A percentile compares a stretch with the other conserved stretches of the same genome.
phyloP scores from a whole-genome alignment of 2,329 filamentous ascomycete genomes.

The Dothiorella sarmentorum region DNA sequence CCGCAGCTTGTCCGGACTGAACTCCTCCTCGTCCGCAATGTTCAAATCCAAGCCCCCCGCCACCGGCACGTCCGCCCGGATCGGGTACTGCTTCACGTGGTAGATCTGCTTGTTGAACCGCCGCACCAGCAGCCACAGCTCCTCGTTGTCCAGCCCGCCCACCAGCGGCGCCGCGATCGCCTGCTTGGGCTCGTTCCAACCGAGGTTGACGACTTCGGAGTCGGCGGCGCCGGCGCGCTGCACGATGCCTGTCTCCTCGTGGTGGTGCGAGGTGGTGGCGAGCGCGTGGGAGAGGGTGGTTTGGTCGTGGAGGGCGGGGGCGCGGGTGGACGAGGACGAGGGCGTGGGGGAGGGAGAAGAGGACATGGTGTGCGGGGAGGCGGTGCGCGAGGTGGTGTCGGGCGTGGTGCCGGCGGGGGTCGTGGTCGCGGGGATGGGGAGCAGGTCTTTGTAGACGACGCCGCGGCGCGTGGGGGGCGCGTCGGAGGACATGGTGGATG shows the following conservation, averaged over 20 bases:
- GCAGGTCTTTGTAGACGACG: conserved; percentile 35
- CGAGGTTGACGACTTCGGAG: conserved; percentile 60
- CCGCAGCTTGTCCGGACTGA: conserved; percentile 78
- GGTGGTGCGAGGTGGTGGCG: conserved; percentile 46
- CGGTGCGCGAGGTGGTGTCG: no score
- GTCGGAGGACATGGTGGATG: neutral
- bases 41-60: conserved; percentile 74
- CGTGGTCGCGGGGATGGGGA: conserved; percentile 30
- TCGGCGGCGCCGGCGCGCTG: conserved; percentile 46
- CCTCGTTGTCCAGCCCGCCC: conserved; percentile 66
- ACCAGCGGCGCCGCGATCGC: conserved; percentile 60
- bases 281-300: conserved; percentile 48
- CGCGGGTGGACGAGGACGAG: no score
- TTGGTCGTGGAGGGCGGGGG: conserved; percentile 37
- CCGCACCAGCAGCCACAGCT: conserved; percentile 68
- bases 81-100: conserved; percentile 65
- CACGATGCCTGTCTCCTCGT: conserved; percentile 43
- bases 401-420: neutral
- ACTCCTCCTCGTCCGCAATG: conserved; percentile 77
- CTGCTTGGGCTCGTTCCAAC: conserved; percentile 63
- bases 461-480: conserved; percentile 24
- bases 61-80: conserved; percentile 56
- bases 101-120: conserved; percentile 75
- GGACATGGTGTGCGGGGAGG: no score
- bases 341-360: no score